phyloP scores from a whole-genome alignment of 2,329 filamentous ascomycete genomes.

The Aspergillus candidus region DNA sequence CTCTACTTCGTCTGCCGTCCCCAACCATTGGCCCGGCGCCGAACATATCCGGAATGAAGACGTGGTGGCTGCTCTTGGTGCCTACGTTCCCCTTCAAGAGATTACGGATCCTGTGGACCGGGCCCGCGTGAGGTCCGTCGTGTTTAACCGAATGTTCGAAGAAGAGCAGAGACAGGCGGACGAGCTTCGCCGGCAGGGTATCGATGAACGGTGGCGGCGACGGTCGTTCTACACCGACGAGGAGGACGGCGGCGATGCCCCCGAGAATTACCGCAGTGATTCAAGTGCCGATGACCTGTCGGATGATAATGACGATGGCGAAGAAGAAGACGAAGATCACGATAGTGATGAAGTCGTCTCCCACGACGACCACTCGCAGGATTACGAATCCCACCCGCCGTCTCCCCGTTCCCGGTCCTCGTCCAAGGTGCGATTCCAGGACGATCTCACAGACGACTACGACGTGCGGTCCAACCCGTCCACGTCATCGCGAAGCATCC shows the following conservation, averaged over 20 bases:
- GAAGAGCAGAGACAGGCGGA: slow-evolving; percentile 34
- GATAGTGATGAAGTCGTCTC: too few relatives aligned
- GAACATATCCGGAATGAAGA: slow-evolving; percentile 37
- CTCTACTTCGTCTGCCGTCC: slow-evolving; percentile 24
- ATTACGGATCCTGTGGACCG: slow-evolving; percentile 39
- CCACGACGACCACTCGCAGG: slow-evolving; percentile 29
- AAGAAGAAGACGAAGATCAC: too few relatives aligned
- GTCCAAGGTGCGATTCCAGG: slow-evolving; percentile 71
- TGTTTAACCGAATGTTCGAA: slow-evolving; percentile 34
- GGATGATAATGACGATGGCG: slow-evolving; percentile 48
- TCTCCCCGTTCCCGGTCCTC: slow-evolving; percentile 63
- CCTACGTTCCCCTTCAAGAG: slow-evolving; percentile 37
- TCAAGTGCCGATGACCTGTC: slow-evolving; percentile 38
- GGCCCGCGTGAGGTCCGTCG: slow-evolving; percentile 34
- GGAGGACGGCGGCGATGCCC: slow-evolving; percentile 67
- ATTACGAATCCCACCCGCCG: slow-evolving; percentile 31
- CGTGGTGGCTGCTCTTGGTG: slow-evolving; percentile 38
- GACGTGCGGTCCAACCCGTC: slow-evolving; percentile 67
- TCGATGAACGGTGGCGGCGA: slow-evolving; percentile 68
- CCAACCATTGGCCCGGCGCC: slow-evolving; percentile 34
- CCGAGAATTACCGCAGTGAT: slow-evolving; percentile 53
- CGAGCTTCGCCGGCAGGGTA: slow-evolving; percentile 34
- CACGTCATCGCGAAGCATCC: slow-evolving; percentile 64
- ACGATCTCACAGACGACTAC: slow-evolving; percentile 60
- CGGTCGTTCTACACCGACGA: slow-evolving; percentile 78